Conservation (phyloP, 208 protist species). For the Angomonas ambiguus region DNA sequence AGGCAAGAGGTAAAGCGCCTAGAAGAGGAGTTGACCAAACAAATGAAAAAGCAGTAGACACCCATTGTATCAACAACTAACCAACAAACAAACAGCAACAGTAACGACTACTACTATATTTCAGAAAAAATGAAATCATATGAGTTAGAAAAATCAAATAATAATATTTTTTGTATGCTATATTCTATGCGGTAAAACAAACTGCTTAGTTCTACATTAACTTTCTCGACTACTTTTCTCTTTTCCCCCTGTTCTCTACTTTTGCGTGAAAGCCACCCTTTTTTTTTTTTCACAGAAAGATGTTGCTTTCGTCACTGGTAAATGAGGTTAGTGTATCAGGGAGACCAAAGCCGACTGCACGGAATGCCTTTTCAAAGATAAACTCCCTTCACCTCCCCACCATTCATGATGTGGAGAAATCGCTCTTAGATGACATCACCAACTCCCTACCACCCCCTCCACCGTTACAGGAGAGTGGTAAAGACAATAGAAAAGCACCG, state of each 20-base stretch:
- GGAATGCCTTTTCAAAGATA: conserved; percentile 8
- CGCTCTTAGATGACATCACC: neutral
- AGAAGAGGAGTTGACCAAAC: conserved; percentile 23
- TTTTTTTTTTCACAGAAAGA: neutral
- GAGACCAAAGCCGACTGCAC: neutral
- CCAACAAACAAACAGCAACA: neutral
- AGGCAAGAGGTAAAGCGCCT: conserved; percentile 39
- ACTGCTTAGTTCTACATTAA: neutral
- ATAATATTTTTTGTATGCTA: neutral
- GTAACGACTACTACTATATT: no score
- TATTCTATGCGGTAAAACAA: neutral
- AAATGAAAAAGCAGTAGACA: neutral
- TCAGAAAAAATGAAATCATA: neutral
- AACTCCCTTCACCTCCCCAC: neutral
- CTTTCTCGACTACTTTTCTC: neutral
- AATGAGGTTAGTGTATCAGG: neutral
- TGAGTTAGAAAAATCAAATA: neutral
- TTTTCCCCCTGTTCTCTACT: conserved; percentile 11
- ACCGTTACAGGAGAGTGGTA: neutral
- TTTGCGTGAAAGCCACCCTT: no score
- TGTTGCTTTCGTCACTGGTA: neutral
- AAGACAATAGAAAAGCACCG: no score
- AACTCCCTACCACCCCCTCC: neutral
- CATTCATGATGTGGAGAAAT: neutral
- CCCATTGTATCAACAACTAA: neutral